Base-by-base conservation (phyloP, 441 rosid species). In the Rhodomyrtus psidioides region DNA sequence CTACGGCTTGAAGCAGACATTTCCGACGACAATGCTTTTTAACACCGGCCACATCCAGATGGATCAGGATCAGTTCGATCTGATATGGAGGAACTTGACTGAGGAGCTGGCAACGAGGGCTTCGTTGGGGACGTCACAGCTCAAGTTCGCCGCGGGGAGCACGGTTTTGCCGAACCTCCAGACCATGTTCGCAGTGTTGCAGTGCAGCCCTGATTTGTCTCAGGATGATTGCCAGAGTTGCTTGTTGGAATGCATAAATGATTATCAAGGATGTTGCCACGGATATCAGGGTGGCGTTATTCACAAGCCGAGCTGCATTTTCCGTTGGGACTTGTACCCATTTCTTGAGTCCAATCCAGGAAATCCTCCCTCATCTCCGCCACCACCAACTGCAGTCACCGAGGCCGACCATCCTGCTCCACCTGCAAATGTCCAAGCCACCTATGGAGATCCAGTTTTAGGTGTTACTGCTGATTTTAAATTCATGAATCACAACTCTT, bases 31-130 rank as follows among this genome's bases (percentile, higher is more conserved):
- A 19, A 30, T 1, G 46, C 7, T 65, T 65, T 9, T 17, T 17
- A 1, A 0, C 14, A 9, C 21, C 0, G 14, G 26, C 46, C 10
- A 65, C 26, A 1, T 5, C 76, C 7, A 0, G 14, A 65, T 65
- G 76, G 46, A 65, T 65, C 46, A 65, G 76, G 14, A 65, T 65
- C 76, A 34, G 46, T 65, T 65, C 0, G 46, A 65, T 34, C 0
- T 0, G 46, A 65, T 65, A 34, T 65, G 46, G 76, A 17, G 4
- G 76, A 65, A 65, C 76, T 65, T 9, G 26, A 65, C 2, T 0
- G 46, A 65, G 46, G 7, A 0, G 26, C 76, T 65, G 7, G 46
- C 76, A 9, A 14, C 46, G 3, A 0, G 26, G 46, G 46, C 46
- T 65, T 17, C 26, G 2, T 30, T 0, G 76, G 76, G 76, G 76